These are phyloP conservation scores for Calonectria pseudoturangicola DNA, from an alignment of 2,329 filamentous ascomycete species.

Conservation along the genomic window DNA sequence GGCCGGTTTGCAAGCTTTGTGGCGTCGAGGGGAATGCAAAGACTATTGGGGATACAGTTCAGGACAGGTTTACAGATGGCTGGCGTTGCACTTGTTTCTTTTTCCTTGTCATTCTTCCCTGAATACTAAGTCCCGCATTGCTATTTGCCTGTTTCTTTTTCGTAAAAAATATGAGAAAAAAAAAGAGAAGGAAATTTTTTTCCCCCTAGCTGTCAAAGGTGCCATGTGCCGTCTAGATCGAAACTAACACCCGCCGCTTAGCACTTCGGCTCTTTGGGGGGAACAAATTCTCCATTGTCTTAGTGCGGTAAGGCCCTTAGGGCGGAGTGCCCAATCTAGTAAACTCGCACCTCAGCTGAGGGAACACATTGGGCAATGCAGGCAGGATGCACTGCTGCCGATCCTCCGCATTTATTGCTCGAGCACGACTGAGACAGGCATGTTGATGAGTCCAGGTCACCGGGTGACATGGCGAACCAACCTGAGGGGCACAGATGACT, in stretches of 20 bases:
- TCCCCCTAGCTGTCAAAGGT: neutral
- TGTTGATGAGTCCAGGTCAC: slow-evolving; percentile 23
- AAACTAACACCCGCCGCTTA: neutral
- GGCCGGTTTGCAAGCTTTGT: neutral
- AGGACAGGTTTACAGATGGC: slow-evolving; percentile 24
- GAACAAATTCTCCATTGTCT: slow-evolving; percentile 9
- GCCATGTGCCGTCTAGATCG: neutral
- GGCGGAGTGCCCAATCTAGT: slow-evolving; percentile 23
- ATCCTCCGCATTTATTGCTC: slow-evolving; percentile 11
- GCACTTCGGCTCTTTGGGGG: neutral
- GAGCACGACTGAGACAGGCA: slow-evolving; percentile 24
- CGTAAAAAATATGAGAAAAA: neutral
- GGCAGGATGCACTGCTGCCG: neutral
- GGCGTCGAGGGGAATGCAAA: slow-evolving; percentile 23
- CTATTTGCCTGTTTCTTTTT: neutral
- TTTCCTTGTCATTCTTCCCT: neutral
- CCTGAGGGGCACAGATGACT: slow-evolving; percentile 1
- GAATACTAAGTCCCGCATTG: neutral
- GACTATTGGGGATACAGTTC: slow-evolving; percentile 19
- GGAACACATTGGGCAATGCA: slow-evolving; percentile 1
- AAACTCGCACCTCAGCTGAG: slow-evolving; percentile 8
- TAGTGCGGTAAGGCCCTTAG: slow-evolving; percentile 20
- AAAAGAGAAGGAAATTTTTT: too few relatives aligned
- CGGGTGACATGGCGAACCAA: slow-evolving; percentile 11
- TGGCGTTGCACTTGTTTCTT: neutral